These are phyloP conservation scores for Pseudogymnoascus sp. DNA, from an alignment of 2,329 filamentous ascomycete genomes.

Conservation along the genomic window DNA sequence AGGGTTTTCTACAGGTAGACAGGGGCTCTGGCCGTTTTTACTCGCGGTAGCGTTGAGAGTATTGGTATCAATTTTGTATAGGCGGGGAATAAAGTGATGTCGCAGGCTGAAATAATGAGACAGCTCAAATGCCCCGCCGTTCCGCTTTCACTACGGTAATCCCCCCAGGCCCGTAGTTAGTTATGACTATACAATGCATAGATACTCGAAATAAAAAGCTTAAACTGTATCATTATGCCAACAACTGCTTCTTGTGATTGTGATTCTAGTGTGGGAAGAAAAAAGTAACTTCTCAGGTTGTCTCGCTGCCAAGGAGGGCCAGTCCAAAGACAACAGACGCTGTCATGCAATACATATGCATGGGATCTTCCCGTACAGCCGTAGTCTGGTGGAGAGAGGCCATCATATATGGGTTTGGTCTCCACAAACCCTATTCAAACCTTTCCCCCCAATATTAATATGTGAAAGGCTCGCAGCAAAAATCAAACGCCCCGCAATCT, in stretches of 20 bases:
- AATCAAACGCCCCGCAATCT: slow-evolving; percentile 1
- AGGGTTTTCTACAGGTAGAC: background rate
- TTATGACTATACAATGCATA: background rate
- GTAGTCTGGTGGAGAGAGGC: slow-evolving; percentile 4
- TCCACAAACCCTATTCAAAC: slow-evolving; percentile 9
- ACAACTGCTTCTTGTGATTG: background rate
- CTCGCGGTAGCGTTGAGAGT: background rate
- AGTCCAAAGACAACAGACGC: background rate
- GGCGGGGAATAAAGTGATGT: background rate
- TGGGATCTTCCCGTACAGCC: slow-evolving; percentile 9
- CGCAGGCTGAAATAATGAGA: background rate
- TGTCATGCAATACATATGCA: slow-evolving; percentile 8
- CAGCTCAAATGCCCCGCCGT: background rate
- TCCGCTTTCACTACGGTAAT: background rate
- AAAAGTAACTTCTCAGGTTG: background rate
- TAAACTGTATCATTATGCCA: background rate
- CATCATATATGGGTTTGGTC: slow-evolving; percentile 9
- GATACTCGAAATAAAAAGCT: background rate
- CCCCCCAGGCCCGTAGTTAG: background rate
- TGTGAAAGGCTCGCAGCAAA: slow-evolving; percentile 6
- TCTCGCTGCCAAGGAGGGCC: background rate
- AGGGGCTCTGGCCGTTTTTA: background rate
- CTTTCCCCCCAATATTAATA: slow-evolving; percentile 8
- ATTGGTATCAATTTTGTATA: slow-evolving; percentile 3
- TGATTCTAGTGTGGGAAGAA: background rate